Evolutionary conservation across 2,329 filamentous ascomycete genomes (phyloP).

Genomic region (Aureobasidium sp.): DNA sequence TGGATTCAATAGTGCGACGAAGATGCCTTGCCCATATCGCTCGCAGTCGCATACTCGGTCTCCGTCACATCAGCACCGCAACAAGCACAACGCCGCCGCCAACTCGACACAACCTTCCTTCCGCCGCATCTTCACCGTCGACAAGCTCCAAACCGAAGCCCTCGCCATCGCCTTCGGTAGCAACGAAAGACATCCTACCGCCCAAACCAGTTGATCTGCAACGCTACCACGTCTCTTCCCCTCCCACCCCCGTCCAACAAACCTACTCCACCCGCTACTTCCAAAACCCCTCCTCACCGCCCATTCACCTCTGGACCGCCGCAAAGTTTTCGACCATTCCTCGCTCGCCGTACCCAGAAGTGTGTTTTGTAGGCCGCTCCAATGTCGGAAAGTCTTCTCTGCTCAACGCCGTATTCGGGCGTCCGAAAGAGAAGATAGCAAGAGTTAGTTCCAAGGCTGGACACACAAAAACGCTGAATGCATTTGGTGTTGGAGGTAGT

Average conservation of each 20-base stretch:
- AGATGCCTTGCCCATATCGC: not conserved
- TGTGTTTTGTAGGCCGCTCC: constrained; percentile 61
- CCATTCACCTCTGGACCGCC: constrained; percentile 53
- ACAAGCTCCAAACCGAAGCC: not conserved
- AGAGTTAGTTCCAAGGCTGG: constrained; percentile 55
- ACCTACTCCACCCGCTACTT: constrained; percentile 40
- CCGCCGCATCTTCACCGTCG: not conserved
- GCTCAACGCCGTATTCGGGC: constrained; percentile 56
- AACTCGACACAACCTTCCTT: not conserved
- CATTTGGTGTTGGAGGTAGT: constrained; percentile 50
- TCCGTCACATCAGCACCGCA: not conserved
- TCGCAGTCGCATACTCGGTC: constrained; percentile 8
- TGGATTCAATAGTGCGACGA: not conserved
- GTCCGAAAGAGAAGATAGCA: constrained; percentile 37
- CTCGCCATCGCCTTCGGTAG: not conserved
- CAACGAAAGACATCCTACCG: not conserved
- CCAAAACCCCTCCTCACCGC: constrained; percentile 34
- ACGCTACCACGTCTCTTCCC: constrained; percentile 25
- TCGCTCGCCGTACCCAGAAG: constrained; percentile 48
- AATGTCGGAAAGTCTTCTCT: constrained; percentile 65
- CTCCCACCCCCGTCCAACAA: constrained; percentile 32
- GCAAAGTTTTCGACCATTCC: constrained; percentile 55
- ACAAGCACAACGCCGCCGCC: not conserved
- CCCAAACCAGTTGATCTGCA: constrained; percentile 22
- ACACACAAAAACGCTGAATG: constrained; percentile 59